phyloP scores from a whole-genome alignment of 2,329 filamentous ascomycete genomes.

The Arthroderma uncinatum region DNA sequence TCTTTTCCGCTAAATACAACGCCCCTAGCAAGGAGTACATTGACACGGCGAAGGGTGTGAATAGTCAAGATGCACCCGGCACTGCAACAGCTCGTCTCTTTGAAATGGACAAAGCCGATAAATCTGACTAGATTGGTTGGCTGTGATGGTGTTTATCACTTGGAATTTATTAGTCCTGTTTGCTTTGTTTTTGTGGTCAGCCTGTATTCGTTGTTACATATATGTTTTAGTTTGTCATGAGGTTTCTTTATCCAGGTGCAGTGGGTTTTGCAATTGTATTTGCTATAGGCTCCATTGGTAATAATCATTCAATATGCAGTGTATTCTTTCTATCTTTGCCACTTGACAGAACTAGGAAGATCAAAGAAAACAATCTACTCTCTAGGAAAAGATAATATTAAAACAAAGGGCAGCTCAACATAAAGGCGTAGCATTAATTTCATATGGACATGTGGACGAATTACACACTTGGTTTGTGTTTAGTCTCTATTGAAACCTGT shows the following conservation, averaged over 20 bases:
- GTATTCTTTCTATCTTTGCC: too few species aligned
- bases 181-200: not conserved
- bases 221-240: not conserved
- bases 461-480: not conserved
- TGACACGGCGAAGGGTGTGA: constrained; percentile 21
- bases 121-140: not conserved
- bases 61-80: constrained; percentile 17
- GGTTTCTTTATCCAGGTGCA: not conserved
- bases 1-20: constrained; percentile 50
- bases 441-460: not conserved
- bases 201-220: not conserved
- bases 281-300: too few species aligned
- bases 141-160: not conserved
- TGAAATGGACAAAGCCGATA: constrained; percentile 3
- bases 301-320: too few species aligned
- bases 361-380: too few species aligned
- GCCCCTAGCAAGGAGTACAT: constrained; percentile 32
- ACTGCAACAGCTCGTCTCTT: constrained; percentile 26
- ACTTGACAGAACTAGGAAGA: too few species aligned
- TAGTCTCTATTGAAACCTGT: not conserved
- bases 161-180: not conserved
- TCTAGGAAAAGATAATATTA: too few species aligned
- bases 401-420: too few species aligned
- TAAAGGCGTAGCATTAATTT: not conserved
- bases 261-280: too few species aligned